A percentile compares a stretch with the other conserved stretches of the same genome.
Evolutionary conservation across 768 basidiomycete genomes (phyloP).

Genomic region (Hirschioporus abietinus): DNA sequence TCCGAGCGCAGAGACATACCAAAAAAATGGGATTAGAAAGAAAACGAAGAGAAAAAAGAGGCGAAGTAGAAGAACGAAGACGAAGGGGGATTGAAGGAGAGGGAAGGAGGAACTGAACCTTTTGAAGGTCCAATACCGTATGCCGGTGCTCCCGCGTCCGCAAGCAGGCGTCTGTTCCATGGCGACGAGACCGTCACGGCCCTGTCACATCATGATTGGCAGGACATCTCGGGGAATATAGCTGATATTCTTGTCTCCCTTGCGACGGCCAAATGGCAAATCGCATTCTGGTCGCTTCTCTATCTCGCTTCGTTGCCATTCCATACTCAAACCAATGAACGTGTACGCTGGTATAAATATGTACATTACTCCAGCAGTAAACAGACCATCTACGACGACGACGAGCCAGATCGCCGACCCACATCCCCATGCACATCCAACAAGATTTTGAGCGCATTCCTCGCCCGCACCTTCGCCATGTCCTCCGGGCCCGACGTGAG

Average conservation of each 20-base stretch:
- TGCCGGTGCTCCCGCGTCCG: neutral
- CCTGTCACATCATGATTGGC: constrained; percentile 10
- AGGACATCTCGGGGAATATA: constrained; percentile 20
- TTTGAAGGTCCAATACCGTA: neutral
- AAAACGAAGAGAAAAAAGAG: constrained; percentile 29
- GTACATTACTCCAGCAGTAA: constrained; percentile 1
- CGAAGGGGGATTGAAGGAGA: constrained; percentile 12
- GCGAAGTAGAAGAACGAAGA: constrained; percentile 30
- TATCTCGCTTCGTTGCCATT: neutral
- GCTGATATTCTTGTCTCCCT: constrained; percentile 10
- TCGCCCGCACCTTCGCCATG: constrained; percentile 81
- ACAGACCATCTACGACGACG: neutral
- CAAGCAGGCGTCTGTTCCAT: neutral
- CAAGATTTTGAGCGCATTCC: constrained; percentile 91
- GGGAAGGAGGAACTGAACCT: neutral
- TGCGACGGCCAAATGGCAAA: constrained; percentile 1
- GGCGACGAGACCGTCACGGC: constrained; percentile 4
- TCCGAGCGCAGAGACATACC: constrained; percentile 25
- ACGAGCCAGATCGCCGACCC: constrained; percentile 47
- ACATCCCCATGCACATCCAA: constrained; percentile 90
- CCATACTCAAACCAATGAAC: constrained; percentile 1
- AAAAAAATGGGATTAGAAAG: constrained; percentile 35
- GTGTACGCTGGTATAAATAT: neutral
- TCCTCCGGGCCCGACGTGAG: constrained; percentile 74
- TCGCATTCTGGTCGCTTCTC: neutral